Base-by-base conservation (phyloP, 306 rosid species). In the Glycyrrhiza uralensis region DNA sequence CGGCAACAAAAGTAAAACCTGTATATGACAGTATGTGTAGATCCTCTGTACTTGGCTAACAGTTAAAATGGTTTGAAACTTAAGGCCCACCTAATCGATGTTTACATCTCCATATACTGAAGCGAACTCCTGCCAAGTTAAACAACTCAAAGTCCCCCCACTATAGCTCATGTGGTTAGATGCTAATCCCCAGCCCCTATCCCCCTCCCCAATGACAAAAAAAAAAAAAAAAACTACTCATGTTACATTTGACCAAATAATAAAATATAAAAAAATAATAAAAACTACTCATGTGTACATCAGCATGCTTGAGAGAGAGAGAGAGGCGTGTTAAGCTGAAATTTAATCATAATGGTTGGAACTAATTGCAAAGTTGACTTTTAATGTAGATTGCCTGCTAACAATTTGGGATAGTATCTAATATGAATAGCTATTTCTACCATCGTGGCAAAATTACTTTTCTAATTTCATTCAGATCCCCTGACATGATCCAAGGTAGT, bases 341-440 rank as follows among this genome's bases (percentile, higher is more conserved):
- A 71, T 35, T 10, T 18, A 19, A 56, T 17, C 59, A 30, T 42
- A 26, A 33, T 52, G 77, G 72, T 32, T 44, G 69, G 63, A 67
- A 49, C 66, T 35, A 71, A 62, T 64, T 26, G 12, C 17, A 22
- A 44, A 41, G 81, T 71, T 75, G 84, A 78, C 78, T 75, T n/a
- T 83, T 66, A 12, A 52, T 58, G n/a, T 8, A 63, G 42, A 63
- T 64, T 54, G 42, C 51, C n/a, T 38, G 28, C 32, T 19, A 71
- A 50, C 18, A 57, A 65, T 46, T 42, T 47, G 24, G 30, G 36
- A 38, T 44, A 33, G 67, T 15, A 30, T 49, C 54, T 35, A 57
- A 35, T 59, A 36, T 30, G 23, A n/a, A n/a, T n/a, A n/a, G n/a
- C n/a, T n/a, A 9, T 64, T 39, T 55, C 4, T 9, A 23, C 30